These are phyloP conservation scores for Posidonia australis DNA, from an alignment of 106 monocot genomes.

Conservation along the genomic window DNA sequence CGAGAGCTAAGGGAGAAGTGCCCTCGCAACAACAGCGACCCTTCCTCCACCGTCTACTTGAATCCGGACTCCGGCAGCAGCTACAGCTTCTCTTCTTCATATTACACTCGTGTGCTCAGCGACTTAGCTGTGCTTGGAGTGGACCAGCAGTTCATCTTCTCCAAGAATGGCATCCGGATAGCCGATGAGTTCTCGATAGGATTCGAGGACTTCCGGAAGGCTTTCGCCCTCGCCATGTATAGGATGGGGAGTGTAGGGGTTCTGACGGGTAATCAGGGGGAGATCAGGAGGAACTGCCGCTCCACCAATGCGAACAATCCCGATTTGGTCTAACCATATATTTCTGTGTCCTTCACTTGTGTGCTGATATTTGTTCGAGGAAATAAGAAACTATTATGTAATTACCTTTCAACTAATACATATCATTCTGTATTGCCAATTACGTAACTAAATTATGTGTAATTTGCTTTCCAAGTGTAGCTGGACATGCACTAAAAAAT, in stretches of 20 bases:
- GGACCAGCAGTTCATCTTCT: constrained; percentile 13
- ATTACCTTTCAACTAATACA: no score
- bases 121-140: constrained; percentile 6
- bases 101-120: constrained; percentile 5
- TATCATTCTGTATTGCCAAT: no score
- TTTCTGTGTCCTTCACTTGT: no score
- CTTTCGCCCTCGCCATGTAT: constrained; percentile 7
- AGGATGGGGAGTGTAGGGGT: constrained; percentile 10
- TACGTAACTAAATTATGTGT: no score
- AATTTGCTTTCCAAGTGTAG: no score
- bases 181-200: constrained; percentile 2
- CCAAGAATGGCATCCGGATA: constrained; percentile 3
- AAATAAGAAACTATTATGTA: no score
- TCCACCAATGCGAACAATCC: constrained; percentile 2
- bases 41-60: not conserved
- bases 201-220: constrained; percentile 2
- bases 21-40: not conserved
- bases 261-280: constrained; percentile 4
- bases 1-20: not conserved
- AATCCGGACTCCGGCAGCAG: constrained; percentile 2
- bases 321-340: no score
- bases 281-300: constrained; percentile 7
- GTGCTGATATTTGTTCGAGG: no score
- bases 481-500: no score
- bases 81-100: constrained; percentile 4